Evolutionary conservation across 2,329 filamentous ascomycete species (phyloP).

Genomic region (Emericellopsis cladophorae): DNA sequence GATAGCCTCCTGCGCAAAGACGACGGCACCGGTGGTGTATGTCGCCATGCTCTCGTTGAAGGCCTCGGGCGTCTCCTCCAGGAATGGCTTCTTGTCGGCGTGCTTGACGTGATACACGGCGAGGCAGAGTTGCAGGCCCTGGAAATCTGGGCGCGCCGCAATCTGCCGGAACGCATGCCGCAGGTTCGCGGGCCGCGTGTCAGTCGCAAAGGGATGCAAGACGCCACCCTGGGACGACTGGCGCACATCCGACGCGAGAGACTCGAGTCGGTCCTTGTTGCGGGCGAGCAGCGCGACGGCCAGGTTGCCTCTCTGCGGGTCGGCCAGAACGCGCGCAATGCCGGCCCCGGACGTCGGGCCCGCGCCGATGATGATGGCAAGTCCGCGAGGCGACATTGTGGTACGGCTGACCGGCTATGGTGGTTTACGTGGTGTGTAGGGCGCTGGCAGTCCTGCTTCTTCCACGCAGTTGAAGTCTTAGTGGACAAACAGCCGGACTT

Average conservation of each 20-base stretch:
- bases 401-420: no score
- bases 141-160: slow-evolving; percentile 30
- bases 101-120: slow-evolving; percentile 46
- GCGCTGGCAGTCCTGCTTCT: neutral
- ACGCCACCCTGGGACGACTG: neutral
- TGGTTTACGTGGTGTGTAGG: no score
- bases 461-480: neutral
- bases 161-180: slow-evolving; percentile 35
- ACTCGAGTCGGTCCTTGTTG: neutral
- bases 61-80: slow-evolving; percentile 36
- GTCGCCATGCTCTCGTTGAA: slow-evolving; percentile 32
- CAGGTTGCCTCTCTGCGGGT: neutral
- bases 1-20: slow-evolving; percentile 38
- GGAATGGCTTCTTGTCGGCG: slow-evolving; percentile 38
- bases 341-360: slow-evolving; percentile 37
- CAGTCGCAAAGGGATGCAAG: neutral
- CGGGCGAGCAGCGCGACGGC: neutral
- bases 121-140: slow-evolving; percentile 33
- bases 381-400: slow-evolving; percentile 29
- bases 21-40: slow-evolving; percentile 42
- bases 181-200: slow-evolving; percentile 14
- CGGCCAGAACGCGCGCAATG: slow-evolving; percentile 16
- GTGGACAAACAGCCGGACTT: no score
- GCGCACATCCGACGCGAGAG: neutral
- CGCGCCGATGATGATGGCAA: slow-evolving; percentile 38